These are phyloP conservation scores for Colletotrichum falcatum DNA, from an alignment of 2,329 filamentous ascomycete species.

Conservation along the genomic window DNA sequence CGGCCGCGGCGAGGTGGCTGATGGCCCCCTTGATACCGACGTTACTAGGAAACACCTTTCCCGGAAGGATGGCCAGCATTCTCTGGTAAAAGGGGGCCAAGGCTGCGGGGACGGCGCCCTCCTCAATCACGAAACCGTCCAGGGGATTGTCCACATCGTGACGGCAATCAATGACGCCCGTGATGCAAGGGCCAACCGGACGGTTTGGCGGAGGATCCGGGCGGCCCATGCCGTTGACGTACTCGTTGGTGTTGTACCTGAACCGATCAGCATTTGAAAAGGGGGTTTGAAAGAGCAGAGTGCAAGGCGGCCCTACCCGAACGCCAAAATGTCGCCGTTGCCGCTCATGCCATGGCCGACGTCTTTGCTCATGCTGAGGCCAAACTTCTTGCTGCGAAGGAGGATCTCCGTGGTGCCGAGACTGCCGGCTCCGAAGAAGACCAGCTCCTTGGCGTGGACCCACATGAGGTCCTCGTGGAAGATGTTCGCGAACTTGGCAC, in stretches of 20 bases:
- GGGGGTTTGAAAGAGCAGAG: too few species aligned
- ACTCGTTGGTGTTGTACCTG: slow-evolving; percentile 69
- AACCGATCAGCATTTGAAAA: too few species aligned
- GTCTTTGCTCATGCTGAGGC: slow-evolving; percentile 66
- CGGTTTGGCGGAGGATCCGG: slow-evolving; percentile 60
- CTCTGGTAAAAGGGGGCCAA: slow-evolving; percentile 67
- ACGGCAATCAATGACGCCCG: slow-evolving; percentile 71
- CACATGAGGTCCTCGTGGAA: slow-evolving; percentile 72
- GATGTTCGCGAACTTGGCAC: slow-evolving; percentile 64
- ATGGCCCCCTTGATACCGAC: slow-evolving; percentile 55
- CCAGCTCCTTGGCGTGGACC: slow-evolving; percentile 73
- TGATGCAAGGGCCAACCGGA: slow-evolving; percentile 72
- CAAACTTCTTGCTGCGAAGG: slow-evolving; percentile 69
- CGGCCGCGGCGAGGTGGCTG: slow-evolving; percentile 59
- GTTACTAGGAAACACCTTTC: slow-evolving; percentile 54
- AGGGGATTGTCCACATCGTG: slow-evolving; percentile 63
- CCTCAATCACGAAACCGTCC: slow-evolving; percentile 73
- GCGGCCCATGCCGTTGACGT: slow-evolving; percentile 67
- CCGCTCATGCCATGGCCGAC: slow-evolving; percentile 72
- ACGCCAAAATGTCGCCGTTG: slow-evolving; percentile 76
- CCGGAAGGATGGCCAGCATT: slow-evolving; percentile 67
- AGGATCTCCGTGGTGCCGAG: slow-evolving; percentile 76
- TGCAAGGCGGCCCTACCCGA: slow-evolving; percentile 58
- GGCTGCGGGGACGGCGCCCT: slow-evolving; percentile 70
- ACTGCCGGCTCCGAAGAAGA: slow-evolving; percentile 75